Base-by-base conservation (phyloP, 441 rosid genomes). In the Arabidopsis lyrata region DNA sequence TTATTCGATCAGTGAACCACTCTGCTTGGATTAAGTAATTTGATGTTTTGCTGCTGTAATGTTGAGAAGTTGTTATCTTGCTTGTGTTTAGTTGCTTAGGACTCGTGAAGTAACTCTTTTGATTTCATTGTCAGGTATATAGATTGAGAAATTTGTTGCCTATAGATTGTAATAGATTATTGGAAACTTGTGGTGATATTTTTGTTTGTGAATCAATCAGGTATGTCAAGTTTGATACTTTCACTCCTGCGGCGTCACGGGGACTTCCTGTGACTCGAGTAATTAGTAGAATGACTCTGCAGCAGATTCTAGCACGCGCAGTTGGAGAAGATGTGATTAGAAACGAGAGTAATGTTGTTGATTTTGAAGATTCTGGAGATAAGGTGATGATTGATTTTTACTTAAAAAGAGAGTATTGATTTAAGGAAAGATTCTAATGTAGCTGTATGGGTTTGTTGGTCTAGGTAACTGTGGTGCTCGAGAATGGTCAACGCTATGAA, bases 191-290 rank as follows among this genome's bases (percentile, higher is more conserved):
- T 63, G 57, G 39, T 67, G 68, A 31, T n/a, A 22, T 48, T 58
- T 14, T 47, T 75, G 63, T 58, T 59, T 48, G 62, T 74, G 67
- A 61, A 81, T 73, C 88, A 55, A 35, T 42, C n/a, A 92, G 97
- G 97, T 92, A 86, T 57, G 73, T 88, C 52, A 92, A 92, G 91
- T 92, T 95, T 78, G 99, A 95, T 79, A 89, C 97, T 24, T 95
- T 95, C 87, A 92, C 97, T 55, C 97, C 97, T 63, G 97, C 97
- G 22, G 97, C 85, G 1, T 91, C 90, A 78, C 57, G 83, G 58
- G 97, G 96, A 71, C 93, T 95, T 70, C 99, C 97, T 0, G 94
- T 95, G 55, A 95, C 99, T 24, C 81, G 97, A 52, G 96, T 92
- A 8, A 89, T 95, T 68, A 92, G 97, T 59, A 84, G 97, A 75